phyloP scores from a whole-genome alignment of 2,329 filamentous ascomycete species.

The Alternaria arbusti region DNA sequence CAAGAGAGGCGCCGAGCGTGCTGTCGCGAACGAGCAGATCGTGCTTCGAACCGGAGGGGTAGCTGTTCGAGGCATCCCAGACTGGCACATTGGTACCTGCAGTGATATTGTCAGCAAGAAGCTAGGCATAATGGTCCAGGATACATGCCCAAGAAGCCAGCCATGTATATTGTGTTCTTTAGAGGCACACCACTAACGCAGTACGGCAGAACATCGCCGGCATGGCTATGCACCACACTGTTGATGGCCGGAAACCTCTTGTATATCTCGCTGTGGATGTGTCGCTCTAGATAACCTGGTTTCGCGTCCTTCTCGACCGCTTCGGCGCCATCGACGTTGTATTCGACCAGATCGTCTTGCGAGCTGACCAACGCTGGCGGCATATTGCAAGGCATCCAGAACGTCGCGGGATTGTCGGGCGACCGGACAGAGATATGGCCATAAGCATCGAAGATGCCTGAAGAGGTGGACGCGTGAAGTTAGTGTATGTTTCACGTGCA shows the following conservation, averaged over 20 bases:
- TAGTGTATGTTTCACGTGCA: not conserved
- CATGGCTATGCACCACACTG: conserved; percentile 54
- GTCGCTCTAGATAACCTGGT: conserved; percentile 51
- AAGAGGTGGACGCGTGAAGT: not conserved
- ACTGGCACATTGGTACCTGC: conserved; percentile 44
- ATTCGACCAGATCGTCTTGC: conserved; percentile 53
- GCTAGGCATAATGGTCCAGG: not conserved
- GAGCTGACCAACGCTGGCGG: conserved; percentile 53
- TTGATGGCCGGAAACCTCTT: conserved; percentile 53
- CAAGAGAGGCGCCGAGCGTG: conserved; percentile 44
- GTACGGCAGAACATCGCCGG: conserved; percentile 52
- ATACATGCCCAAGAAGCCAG: conserved; percentile 50
- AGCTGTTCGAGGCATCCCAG: conserved; percentile 43
- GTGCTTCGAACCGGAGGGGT: conserved; percentile 38
- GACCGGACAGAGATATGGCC: conserved; percentile 63
- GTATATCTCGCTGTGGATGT: conserved; percentile 56
- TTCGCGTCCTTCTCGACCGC: conserved; percentile 44
- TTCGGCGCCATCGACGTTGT: conserved; percentile 51
- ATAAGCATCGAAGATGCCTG: conserved; percentile 59
- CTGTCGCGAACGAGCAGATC: conserved; percentile 45
- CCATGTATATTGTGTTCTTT: conserved; percentile 50
- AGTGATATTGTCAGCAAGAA: not conserved
- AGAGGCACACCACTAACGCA: conserved; percentile 50
- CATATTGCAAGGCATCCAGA: conserved; percentile 54
- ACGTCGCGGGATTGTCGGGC: conserved; percentile 54